phyloP scores from a whole-genome alignment of 208 protist genomes.

The Crithidia fasciculata region DNA sequence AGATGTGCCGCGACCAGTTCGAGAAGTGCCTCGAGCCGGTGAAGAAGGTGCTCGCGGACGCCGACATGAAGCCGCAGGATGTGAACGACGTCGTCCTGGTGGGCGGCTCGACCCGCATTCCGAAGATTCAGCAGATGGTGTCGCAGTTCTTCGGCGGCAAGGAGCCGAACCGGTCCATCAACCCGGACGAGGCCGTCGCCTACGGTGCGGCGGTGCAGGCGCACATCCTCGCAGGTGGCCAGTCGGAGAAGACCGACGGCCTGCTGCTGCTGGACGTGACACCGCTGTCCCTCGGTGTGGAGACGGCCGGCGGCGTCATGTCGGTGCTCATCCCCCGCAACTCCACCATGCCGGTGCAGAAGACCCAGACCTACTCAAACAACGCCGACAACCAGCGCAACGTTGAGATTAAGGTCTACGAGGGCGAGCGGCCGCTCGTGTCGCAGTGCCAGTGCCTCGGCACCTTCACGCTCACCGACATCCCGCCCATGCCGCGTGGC shows the following conservation, averaged over 20 bases:
- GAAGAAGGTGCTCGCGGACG: conserved; percentile 88
- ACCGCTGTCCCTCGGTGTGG: conserved; percentile 95
- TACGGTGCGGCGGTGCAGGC: conserved; percentile 98
- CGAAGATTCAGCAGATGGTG: conserved; percentile 97
- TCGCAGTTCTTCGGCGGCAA: conserved; percentile 95
- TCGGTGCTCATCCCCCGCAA: conserved; percentile 90
- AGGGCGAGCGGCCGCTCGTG: conserved; percentile 94
- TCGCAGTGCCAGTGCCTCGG: conserved; percentile 95
- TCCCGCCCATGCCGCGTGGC: conserved; percentile 86
- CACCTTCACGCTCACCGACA: conserved; percentile 92
- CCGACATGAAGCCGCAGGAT: conserved; percentile 83
- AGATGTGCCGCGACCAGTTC: conserved; percentile 94
- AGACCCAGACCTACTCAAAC: conserved; percentile 91
- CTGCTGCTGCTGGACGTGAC: conserved; percentile 89
- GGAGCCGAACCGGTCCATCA: conserved; percentile 94
- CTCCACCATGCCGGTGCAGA: conserved; percentile 83
- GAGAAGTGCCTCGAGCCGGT: conserved; percentile 83
- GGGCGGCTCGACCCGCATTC: conserved; percentile 97
- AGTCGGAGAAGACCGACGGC: conserved; percentile 73
- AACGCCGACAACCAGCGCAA: conserved; percentile 84
- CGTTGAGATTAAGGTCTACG: conserved; percentile 94
- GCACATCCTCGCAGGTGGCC: conserved; percentile 89
- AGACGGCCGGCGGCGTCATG: conserved; percentile 96
- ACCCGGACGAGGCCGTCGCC: conserved; percentile 94
- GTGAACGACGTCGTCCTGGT: conserved; percentile 96